Conservation (phyloP, 73 alveolate genomes). For the Paramecium sonneborni region DNA sequence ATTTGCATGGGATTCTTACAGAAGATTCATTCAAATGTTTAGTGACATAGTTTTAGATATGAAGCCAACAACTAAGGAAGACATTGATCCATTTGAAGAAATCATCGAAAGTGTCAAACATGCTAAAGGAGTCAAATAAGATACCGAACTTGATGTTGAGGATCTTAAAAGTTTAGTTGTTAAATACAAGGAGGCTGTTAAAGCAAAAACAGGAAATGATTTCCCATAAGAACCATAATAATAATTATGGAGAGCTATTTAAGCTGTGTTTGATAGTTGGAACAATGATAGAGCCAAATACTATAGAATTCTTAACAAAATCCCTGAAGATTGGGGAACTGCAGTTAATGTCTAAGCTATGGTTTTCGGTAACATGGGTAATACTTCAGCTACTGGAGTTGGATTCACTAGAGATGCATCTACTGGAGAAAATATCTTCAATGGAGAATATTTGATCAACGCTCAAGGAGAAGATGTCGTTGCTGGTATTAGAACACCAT, state of each 20-base stretch:
- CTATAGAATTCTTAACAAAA: slow-evolving; percentile 75
- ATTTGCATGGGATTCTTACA: slow-evolving; percentile 76
- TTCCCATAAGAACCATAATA: slow-evolving; percentile 71
- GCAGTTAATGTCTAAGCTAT: slow-evolving; percentile 79
- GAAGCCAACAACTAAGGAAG: slow-evolving; percentile 36
- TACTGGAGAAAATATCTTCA: slow-evolving; percentile 79
- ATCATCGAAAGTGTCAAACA: slow-evolving; percentile 72
- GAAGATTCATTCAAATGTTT: slow-evolving; percentile 84
- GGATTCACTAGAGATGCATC: slow-evolving; percentile 87
- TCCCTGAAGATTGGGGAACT: slow-evolving; percentile 82
- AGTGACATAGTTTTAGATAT: slow-evolving; percentile 79
- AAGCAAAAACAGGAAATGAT: slow-evolving; percentile 1
- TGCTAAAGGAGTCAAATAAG: slow-evolving; percentile 71
- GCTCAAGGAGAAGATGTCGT: slow-evolving; percentile 90
- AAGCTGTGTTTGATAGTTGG: slow-evolving; percentile 79
- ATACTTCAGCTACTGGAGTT: slow-evolving; percentile 83
- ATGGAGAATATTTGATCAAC: slow-evolving; percentile 79
- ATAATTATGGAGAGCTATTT: slow-evolving; percentile 74
- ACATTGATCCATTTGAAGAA: slow-evolving; percentile 77
- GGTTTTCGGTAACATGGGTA: slow-evolving; percentile 83
- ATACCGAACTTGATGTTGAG: slow-evolving; percentile 72
- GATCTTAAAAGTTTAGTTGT: slow-evolving; percentile 68
- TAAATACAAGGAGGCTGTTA: slow-evolving; percentile 1
- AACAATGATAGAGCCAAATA: slow-evolving; percentile 74
- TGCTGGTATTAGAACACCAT: slow-evolving; percentile 87